phyloP scores from a whole-genome alignment of 2,329 filamentous ascomycete species.

The Biscogniauxia mediterranea region DNA sequence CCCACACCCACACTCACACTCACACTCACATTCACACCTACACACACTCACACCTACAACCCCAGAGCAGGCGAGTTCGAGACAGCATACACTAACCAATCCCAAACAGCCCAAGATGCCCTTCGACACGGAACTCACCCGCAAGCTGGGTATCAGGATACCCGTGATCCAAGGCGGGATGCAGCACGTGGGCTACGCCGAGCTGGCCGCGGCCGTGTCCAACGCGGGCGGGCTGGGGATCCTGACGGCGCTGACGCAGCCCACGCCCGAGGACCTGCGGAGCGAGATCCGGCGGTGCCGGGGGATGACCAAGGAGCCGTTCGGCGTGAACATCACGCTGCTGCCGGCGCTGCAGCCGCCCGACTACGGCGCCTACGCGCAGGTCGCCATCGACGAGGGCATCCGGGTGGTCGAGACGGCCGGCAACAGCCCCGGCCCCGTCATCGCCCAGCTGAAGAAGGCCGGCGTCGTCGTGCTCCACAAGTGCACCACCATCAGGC shows the following conservation, averaged over 20 bases:
- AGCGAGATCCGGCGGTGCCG: slow-evolving; percentile 89
- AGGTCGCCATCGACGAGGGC: slow-evolving; percentile 90
- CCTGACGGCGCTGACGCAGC: slow-evolving; percentile 87
- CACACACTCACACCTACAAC: no score
- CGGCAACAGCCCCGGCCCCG: slow-evolving; percentile 81
- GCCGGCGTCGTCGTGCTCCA: slow-evolving; percentile 79
- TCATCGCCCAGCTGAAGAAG: slow-evolving; percentile 85
- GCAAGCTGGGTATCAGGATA: slow-evolving; percentile 57
- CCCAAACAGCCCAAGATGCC: slow-evolving; percentile 43
- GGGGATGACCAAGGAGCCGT: slow-evolving; percentile 73
- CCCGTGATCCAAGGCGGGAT: slow-evolving; percentile 84
- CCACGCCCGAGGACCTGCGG: slow-evolving; percentile 85
- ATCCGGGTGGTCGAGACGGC: slow-evolving; percentile 90
- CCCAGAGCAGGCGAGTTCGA: background rate
- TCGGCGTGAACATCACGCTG: slow-evolving; percentile 93
- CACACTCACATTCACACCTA: no score
- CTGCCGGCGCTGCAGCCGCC: slow-evolving; percentile 87
- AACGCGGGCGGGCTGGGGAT: slow-evolving; percentile 83
- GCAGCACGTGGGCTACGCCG: slow-evolving; percentile 82
- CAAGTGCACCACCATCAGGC: slow-evolving; percentile 96
- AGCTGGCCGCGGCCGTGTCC: slow-evolving; percentile 72
- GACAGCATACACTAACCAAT: background rate
- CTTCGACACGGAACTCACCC: slow-evolving; percentile 57
- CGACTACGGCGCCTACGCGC: slow-evolving; percentile 88
- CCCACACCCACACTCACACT: no score